Evolutionary conservation across 441 rosid genomes (phyloP).

Genomic region (Francoa sonchifolia): DNA sequence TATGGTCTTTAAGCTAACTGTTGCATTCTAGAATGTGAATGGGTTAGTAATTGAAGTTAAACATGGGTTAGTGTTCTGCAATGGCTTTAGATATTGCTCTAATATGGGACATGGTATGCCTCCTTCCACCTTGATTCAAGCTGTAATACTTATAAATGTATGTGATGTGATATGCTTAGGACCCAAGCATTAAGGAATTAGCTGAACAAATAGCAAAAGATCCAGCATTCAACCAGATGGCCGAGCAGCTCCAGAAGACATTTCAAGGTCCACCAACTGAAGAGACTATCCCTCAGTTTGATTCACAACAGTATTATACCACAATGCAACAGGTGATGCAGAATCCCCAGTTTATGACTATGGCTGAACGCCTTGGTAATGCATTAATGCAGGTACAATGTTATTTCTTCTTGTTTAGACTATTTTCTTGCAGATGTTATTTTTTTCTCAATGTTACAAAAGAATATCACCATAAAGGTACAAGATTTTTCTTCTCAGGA

Average conservation of each 20-base stretch:
- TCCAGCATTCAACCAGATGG: conserved; percentile 91
- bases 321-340: conserved; percentile 95
- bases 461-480: too few species aligned
- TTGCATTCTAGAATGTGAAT: too few species aligned
- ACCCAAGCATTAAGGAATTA: conserved; percentile 81
- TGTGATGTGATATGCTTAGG: conserved; percentile 29
- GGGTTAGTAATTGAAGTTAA: not conserved
- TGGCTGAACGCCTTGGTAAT: conserved; percentile 91
- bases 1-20: not conserved
- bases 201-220: conserved; percentile 93
- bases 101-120: not conserved
- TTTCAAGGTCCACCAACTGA: conserved; percentile 47
- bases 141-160: not conserved
- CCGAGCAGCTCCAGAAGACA: conserved; percentile 85
- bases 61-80: not conserved
- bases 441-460: too few species aligned
- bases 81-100: not conserved
- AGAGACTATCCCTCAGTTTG: conserved; percentile 56
- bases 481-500: conserved; percentile 33
- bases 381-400: conserved; percentile 73
- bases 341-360: conserved; percentile 77
- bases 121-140: not conserved
- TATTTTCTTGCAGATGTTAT: too few species aligned
- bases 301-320: conserved; percentile 55
- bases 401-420: not conserved